Percentiles rank a stretch among this genome's conserved stretches.
phyloP scores from a whole-genome alignment of 2,329 filamentous ascomycete species.

The Fusarium gaditjirri region DNA sequence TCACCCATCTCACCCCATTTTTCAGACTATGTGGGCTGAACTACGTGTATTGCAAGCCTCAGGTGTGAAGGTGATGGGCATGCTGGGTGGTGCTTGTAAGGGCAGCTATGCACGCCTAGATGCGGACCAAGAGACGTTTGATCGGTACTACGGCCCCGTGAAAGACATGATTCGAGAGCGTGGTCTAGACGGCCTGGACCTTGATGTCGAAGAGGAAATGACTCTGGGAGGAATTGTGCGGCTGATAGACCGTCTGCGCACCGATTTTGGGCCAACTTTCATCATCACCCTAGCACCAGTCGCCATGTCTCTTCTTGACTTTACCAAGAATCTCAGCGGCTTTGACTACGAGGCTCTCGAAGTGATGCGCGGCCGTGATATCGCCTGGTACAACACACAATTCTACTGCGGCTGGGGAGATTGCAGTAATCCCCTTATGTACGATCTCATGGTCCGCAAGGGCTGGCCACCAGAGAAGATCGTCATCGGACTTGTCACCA shows the following conservation, averaged over 20 bases:
- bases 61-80: conserved; percentile 83
- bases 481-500: conserved; percentile 84
- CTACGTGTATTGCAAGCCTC: conserved; percentile 74
- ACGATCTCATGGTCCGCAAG: conserved; percentile 62
- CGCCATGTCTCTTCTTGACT: conserved; percentile 73
- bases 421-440: conserved; percentile 57
- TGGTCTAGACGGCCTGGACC: conserved; percentile 75
- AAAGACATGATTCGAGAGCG: conserved; percentile 70
- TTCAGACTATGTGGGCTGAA: conserved; percentile 81
- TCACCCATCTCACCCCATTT: conserved; percentile 72
- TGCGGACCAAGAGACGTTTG: conserved; percentile 69
- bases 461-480: conserved; percentile 81
- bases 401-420: conserved; percentile 93
- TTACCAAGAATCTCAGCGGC: conserved; percentile 74
- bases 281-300: conserved; percentile 86
- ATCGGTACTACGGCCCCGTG: conserved; percentile 78
- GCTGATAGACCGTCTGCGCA: conserved; percentile 73
- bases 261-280: conserved; percentile 76
- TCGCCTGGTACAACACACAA: conserved; percentile 90
- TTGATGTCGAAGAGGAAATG: conserved; percentile 84
- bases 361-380: conserved; percentile 69
- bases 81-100: conserved; percentile 86
- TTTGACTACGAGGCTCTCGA: conserved; percentile 85
- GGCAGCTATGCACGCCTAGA: conserved; percentile 74
- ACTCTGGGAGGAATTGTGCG: conserved; percentile 72